These are phyloP conservation scores for Iris pallida DNA, from an alignment of 116 monocot genomes.

Conservation along the genomic window DNA sequence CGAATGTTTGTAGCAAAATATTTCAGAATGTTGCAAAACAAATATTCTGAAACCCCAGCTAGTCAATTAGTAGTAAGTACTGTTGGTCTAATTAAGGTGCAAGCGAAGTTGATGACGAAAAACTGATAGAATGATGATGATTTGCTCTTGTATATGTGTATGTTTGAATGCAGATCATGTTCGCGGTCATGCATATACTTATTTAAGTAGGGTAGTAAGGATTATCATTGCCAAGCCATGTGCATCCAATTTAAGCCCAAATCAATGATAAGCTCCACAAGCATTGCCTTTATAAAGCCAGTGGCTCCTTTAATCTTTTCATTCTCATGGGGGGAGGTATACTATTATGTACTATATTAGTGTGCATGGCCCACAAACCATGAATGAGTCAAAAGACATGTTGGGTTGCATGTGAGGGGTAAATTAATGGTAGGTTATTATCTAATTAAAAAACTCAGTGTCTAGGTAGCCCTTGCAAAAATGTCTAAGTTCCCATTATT, in stretches of 20 bases:
- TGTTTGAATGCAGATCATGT: constrained; percentile 12
- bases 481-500: not conserved
- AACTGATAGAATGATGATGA: too few relatives aligned
- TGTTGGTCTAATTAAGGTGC: too few relatives aligned
- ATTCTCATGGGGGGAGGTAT: not conserved
- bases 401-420: constrained; percentile 3
- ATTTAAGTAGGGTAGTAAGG: not conserved
- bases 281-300: not conserved
- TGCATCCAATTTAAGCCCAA: constrained; percentile 11
- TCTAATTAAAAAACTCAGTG: not conserved
- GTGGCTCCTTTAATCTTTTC: not conserved
- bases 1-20: too few relatives aligned
- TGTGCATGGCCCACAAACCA: not conserved
- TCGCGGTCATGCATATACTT: not conserved
- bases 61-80: too few relatives aligned
- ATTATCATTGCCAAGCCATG: constrained; percentile 10
- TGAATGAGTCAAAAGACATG: constrained; percentile 14
- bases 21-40: too few relatives aligned
- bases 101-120: too few relatives aligned
- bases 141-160: not conserved
- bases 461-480: not conserved
- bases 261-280: constrained; percentile 5
- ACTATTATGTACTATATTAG: not conserved
- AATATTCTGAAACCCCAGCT: too few relatives aligned
- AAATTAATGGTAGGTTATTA: not conserved